Evolutionary conservation across 2,329 filamentous ascomycete species (phyloP).

Genomic region (Chaetothyriales sp.): DNA sequence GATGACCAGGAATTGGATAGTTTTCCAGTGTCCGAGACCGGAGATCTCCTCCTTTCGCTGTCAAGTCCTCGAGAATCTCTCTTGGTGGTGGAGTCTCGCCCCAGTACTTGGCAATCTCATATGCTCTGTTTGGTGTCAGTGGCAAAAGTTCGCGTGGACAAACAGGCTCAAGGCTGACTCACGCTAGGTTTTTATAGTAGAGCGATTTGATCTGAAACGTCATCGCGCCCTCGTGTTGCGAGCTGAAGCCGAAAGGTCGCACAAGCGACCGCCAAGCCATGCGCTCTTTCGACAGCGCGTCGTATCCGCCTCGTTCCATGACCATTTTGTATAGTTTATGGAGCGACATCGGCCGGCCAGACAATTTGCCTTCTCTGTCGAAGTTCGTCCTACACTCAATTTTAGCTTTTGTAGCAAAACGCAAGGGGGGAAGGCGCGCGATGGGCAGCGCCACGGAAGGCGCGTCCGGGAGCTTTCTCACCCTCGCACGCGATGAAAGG

Average conservation of each 20-base stretch:
- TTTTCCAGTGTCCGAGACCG: slow-evolving; percentile 67
- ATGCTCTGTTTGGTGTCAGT: slow-evolving; percentile 41
- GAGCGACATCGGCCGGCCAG: slow-evolving; percentile 61
- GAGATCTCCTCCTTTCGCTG: slow-evolving; percentile 71
- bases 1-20: slow-evolving; percentile 41
- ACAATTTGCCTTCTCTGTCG: slow-evolving; percentile 70
- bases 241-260: slow-evolving; percentile 60
- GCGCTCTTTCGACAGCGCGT: slow-evolving; percentile 70
- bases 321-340: slow-evolving; percentile 67
- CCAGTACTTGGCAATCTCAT: slow-evolving; percentile 67
- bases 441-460: slow-evolving; percentile 8
- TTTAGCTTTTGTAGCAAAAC: neutral
- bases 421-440: slow-evolving; percentile 1
- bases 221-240: slow-evolving; percentile 63
- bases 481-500: slow-evolving; percentile 67
- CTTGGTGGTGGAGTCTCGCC: slow-evolving; percentile 71
- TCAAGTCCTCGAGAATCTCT: slow-evolving; percentile 67
- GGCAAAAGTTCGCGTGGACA: neutral
- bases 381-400: slow-evolving; percentile 45
- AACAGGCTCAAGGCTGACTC: slow-evolving; percentile 17
- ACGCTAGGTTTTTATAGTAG: slow-evolving; percentile 78
- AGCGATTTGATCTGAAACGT: slow-evolving; percentile 76
- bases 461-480: slow-evolving; percentile 22
- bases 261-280: slow-evolving; percentile 73
- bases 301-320: slow-evolving; percentile 67